Base-by-base conservation (phyloP, 2,329 filamentous ascomycete species). In the Diaporthe sp. region DNA sequence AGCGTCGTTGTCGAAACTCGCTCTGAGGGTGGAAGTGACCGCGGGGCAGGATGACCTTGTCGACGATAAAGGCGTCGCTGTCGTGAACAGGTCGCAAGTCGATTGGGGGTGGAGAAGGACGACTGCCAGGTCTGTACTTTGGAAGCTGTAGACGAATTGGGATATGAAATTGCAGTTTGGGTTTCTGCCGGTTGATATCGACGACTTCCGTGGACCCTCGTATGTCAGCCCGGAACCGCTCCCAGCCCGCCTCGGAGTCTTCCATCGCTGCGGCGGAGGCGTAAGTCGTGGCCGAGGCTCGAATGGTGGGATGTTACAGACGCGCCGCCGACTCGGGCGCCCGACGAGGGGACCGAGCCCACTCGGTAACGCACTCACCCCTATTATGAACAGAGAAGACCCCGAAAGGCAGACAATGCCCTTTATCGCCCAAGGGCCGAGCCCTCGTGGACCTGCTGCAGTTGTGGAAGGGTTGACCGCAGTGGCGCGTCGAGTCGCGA, bases 51-150 rank as follows among this genome's bases (percentile, higher is more conserved):
- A 90, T 82, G 42, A 89, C 84, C 77, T 88, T 87, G 64, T 88
- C 87, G 76, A 88, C 80, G 55, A 93, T 92, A 78, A 87, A 90
- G n/a, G 88, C 90, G 12, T 87, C 87, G 57, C 86, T 86, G 77
- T 91, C 87, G 78, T 85, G 81, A 1, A 83, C 80, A 4, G 87
- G 89, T 3, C 86, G 80, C 9, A 91, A 81, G n/a, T 84, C 80
- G 22, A 91, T 82, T 13, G 85, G 86, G 4, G 85, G 85, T 2
- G 88, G 80, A 0, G 86, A 83, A 0, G 89, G 89, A 0, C 87
- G 87, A 10, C 85, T 85, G 47, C 87, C 86, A 4, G 85, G 85
- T 1, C 83, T 80, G 77, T 90, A 90, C 19, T 76, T 79, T 0
- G 80, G 81, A 40, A 30, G 19, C 15, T 79, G 80, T 25, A 80